Evolutionary conservation across 1,284 basidiomycete species (phyloP).

Genomic region (Somion occarium): DNA sequence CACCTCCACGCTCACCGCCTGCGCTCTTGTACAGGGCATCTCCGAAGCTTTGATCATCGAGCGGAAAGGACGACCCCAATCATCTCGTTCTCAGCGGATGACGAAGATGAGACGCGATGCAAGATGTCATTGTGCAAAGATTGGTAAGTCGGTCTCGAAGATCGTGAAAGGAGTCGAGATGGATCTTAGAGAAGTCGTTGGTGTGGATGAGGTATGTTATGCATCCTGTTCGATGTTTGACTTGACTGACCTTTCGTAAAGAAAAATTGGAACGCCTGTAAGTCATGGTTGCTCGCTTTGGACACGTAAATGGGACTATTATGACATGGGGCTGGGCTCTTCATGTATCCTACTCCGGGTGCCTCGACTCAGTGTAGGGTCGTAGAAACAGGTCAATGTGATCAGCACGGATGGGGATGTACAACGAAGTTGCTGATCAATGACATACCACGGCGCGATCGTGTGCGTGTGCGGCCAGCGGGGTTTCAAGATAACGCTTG

Average conservation of each 20-base stretch:
- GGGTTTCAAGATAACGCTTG: too few species aligned
- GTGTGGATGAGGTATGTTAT: not conserved
- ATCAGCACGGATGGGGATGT: too few species aligned
- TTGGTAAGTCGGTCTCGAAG: not conserved
- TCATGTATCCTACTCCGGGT: too few species aligned
- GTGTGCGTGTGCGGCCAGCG: too few species aligned
- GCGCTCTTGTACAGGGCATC: slow-evolving; percentile 42
- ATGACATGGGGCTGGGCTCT: too few species aligned
- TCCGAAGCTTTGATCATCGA: slow-evolving; percentile 1
- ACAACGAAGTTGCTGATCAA: too few species aligned
- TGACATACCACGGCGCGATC: too few species aligned
- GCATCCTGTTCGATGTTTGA: not conserved
- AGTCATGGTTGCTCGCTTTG: not conserved
- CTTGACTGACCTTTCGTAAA: not conserved
- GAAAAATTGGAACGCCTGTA: not conserved
- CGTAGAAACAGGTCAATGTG: too few species aligned
- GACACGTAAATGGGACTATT: not conserved
- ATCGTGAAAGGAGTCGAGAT: not conserved
- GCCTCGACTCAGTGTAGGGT: too few species aligned
- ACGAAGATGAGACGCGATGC: not conserved
- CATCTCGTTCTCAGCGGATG: not conserved
- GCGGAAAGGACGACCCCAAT: not conserved
- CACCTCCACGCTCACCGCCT: slow-evolving; percentile 45
- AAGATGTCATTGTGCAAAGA: not conserved
- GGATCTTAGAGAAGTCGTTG: not conserved